phyloP scores from a whole-genome alignment of 192 early-diverging fungal species.

The Nowakowskiella sp. region DNA sequence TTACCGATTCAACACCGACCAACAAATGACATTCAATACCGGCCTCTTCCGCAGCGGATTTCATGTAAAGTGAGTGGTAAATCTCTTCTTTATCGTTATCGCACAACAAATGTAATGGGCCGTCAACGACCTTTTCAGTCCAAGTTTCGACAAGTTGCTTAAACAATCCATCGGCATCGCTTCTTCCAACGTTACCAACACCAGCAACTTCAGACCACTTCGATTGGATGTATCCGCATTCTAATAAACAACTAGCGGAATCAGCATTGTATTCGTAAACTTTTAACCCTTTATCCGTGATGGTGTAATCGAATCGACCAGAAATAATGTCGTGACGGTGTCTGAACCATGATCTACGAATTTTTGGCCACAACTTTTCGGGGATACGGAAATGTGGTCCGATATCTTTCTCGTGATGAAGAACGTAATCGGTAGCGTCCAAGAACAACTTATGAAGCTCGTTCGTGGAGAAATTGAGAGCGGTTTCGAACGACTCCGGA shows the following conservation, averaged over 20 bases:
- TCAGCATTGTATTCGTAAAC: neutral
- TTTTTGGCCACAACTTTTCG: neutral
- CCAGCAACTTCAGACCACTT: neutral
- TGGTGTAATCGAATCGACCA: neutral
- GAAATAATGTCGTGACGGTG: neutral
- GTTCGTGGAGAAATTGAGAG: neutral
- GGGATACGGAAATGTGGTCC: neutral
- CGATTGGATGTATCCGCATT: neutral
- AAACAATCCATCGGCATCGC: neutral
- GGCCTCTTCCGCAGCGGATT: neutral
- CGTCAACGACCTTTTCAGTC: neutral
- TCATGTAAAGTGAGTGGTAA: neutral
- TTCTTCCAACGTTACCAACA: neutral
- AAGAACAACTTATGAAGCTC: neutral
- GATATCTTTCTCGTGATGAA: neutral
- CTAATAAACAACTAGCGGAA: neutral
- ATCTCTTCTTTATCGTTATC: slow-evolving; percentile 1
- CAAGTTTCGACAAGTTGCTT: neutral
- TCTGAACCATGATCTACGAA: neutral
- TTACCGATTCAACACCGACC: neutral
- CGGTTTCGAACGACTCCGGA: neutral
- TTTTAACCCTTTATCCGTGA: neutral
- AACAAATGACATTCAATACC: neutral
- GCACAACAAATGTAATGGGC: neutral
- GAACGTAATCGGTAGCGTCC: neutral